These are phyloP conservation scores for Salvia sclarea DNA, from an alignment of 305 asterid genomes.

Conservation along the genomic window DNA sequence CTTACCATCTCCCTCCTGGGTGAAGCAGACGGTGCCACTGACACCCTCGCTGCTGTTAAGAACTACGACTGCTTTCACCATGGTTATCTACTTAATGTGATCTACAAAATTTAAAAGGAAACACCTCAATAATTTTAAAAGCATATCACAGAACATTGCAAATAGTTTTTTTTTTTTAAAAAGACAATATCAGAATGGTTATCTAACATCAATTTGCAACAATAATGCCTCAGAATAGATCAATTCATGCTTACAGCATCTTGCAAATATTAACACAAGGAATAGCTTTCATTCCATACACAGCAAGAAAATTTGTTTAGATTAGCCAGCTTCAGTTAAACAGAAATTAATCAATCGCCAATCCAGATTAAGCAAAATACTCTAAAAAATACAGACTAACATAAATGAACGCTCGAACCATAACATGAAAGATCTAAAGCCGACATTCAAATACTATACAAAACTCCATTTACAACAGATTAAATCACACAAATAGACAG, in stretches of 20 bases:
- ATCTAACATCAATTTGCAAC: neutral
- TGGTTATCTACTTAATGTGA: slow-evolving; percentile 49
- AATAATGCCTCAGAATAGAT: slow-evolving; percentile 1
- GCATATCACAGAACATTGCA: neutral
- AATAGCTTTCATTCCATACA: neutral
- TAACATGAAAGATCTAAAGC: slow-evolving; percentile 12
- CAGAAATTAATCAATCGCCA: neutral
- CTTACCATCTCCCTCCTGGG: slow-evolving; percentile 87
- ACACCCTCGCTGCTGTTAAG: slow-evolving; percentile 91
- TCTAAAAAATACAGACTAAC: neutral
- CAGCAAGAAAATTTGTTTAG: neutral
- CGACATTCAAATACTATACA: neutral
- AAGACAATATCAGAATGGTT: neutral
- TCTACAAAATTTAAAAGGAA: slow-evolving; percentile 40
- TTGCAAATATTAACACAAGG: neutral
- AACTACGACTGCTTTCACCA: slow-evolving; percentile 95
- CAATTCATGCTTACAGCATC: neutral
- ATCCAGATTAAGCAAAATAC: neutral
- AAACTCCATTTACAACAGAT: neutral
- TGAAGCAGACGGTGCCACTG: slow-evolving; percentile 67
- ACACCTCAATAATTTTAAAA: neutral
- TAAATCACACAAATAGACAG: slow-evolving; percentile 13
- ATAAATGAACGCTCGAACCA: neutral
- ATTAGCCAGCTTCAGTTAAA: neutral
- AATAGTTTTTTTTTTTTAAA: neutral